Percentiles rank a stretch among this genome's conserved stretches.
Conservation (phyloP, 768 basidiomycete species). For the Lyophyllum semitale region DNA sequence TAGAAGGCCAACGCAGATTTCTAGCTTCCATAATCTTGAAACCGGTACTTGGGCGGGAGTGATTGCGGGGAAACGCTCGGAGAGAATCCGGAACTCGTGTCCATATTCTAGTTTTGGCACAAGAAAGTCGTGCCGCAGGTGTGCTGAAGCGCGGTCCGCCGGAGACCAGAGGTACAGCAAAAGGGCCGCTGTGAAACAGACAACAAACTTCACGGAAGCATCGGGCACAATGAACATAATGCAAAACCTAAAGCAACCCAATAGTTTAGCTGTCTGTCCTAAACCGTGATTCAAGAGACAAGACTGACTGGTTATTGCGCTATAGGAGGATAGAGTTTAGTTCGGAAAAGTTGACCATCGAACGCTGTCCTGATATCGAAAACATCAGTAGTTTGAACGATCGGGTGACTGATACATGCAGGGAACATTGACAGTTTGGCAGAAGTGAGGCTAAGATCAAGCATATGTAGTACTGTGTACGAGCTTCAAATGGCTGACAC, state of each 20-base stretch:
- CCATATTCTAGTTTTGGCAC: background rate
- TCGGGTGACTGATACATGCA: background rate
- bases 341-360: no score
- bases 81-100: background rate
- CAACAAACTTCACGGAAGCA: background rate
- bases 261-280: no score
- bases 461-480: background rate
- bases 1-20: background rate
- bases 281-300: no score
- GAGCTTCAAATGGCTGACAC: background rate
- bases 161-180: slow-evolving; percentile 27
- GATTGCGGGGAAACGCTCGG: slow-evolving; percentile 3
- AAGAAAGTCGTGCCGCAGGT: background rate
- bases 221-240: background rate
- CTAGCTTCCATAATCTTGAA: background rate
- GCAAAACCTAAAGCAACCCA: background rate
- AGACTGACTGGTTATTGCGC: no score
- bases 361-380: background rate
- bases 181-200: background rate
- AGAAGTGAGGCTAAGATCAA: background rate
- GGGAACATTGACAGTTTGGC: background rate
- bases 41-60: background rate
- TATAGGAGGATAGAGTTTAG: no score
- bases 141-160: slow-evolving; percentile 20
- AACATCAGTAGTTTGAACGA: background rate